phyloP scores from a whole-genome alignment of 2,329 filamentous ascomycete genomes.

The Botrytis cinerea region DNA sequence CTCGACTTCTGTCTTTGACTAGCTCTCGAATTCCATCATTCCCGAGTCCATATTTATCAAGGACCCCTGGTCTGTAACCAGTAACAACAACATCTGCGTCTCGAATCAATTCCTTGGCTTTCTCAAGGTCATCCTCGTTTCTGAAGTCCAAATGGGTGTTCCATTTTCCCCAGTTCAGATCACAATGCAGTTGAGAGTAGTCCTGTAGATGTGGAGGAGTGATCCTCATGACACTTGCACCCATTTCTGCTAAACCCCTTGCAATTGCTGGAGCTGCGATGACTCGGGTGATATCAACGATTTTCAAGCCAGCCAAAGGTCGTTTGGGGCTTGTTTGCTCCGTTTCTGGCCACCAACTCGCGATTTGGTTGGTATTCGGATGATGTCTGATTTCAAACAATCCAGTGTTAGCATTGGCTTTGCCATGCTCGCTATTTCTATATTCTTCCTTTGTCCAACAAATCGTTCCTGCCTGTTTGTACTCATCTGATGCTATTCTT shows the following conservation, averaged over 20 bases:
- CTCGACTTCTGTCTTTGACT: background rate
- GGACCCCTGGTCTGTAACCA: conserved; percentile 51
- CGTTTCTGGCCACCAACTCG: conserved; percentile 28
- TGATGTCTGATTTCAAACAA: conserved; percentile 45
- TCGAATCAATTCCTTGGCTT: conserved; percentile 47
- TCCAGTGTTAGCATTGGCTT: conserved; percentile 46
- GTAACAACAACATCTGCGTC: conserved; percentile 57
- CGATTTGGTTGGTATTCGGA: conserved; percentile 22
- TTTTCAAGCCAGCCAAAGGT: conserved; percentile 39
- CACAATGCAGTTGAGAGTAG: conserved; percentile 43
- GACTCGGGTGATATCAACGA: conserved; percentile 46
- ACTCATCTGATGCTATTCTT: conserved; percentile 2
- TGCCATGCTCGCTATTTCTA: conserved; percentile 45
- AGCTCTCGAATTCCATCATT: conserved; percentile 45
- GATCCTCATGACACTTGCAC: conserved; percentile 50
- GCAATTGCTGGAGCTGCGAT: conserved; percentile 49
- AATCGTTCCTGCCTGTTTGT: background rate
- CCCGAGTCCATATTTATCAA: conserved; percentile 47
- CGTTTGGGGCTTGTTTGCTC: conserved; percentile 8
- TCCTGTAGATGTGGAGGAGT: conserved; percentile 45
- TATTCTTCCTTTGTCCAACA: conserved; percentile 28
- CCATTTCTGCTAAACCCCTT: conserved; percentile 48
- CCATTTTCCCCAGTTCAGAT: conserved; percentile 50
- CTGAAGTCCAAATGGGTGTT: conserved; percentile 51
- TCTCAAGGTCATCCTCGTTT: conserved; percentile 44